A percentile compares a stretch with the other conserved stretches of the same genome.
These are phyloP conservation scores for Trichoderma parareesei DNA, from an alignment of 495 filamentous ascomycete genomes.

Conservation along the genomic window DNA sequence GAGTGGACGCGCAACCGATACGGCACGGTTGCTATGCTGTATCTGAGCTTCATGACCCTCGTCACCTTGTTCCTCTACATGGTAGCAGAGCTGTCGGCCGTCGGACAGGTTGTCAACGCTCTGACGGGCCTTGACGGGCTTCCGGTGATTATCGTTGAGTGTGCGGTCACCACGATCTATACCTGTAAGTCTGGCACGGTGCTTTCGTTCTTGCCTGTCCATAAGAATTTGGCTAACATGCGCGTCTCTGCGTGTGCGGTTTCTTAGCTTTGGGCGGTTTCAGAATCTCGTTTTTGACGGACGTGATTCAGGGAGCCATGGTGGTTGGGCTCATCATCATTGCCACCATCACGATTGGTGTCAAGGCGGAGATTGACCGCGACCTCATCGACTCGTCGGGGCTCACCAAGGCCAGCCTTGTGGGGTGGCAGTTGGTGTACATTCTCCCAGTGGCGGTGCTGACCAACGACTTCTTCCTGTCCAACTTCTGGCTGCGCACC, in stretches of 20 bases:
- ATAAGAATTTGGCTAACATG: conserved; percentile 13
- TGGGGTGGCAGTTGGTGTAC: conserved; percentile 73
- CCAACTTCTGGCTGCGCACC: conserved; percentile 73
- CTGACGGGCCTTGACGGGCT: conserved; percentile 64
- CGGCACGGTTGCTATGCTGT: conserved; percentile 54
- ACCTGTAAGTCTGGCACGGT: conserved; percentile 47
- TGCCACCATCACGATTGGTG: conserved; percentile 62
- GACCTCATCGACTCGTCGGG: conserved; percentile 53
- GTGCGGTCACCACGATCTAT: conserved; percentile 65
- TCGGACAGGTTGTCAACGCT: conserved; percentile 64
- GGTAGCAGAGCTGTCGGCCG: conserved; percentile 66
- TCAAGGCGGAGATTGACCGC: conserved; percentile 60
- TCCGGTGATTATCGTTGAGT: conserved; percentile 66
- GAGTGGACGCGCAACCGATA: conserved; percentile 73
- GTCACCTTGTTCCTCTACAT: conserved; percentile 74
- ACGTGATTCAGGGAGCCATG: conserved; percentile 70
- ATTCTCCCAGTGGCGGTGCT: conserved; percentile 67
- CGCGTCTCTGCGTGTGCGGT: not conserved
- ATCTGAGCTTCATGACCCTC: conserved; percentile 62
- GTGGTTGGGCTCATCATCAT: conserved; percentile 60
- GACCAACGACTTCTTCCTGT: conserved; percentile 73
- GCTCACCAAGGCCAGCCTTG: conserved; percentile 47
- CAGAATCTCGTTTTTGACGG: conserved; percentile 68
- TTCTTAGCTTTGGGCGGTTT: conserved; percentile 61
- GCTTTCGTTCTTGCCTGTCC: not conserved